A percentile compares a stretch with the other conserved stretches of the same genome.
Conservation (phyloP, 768 basidiomycete species). For the Mycena latifolia region DNA sequence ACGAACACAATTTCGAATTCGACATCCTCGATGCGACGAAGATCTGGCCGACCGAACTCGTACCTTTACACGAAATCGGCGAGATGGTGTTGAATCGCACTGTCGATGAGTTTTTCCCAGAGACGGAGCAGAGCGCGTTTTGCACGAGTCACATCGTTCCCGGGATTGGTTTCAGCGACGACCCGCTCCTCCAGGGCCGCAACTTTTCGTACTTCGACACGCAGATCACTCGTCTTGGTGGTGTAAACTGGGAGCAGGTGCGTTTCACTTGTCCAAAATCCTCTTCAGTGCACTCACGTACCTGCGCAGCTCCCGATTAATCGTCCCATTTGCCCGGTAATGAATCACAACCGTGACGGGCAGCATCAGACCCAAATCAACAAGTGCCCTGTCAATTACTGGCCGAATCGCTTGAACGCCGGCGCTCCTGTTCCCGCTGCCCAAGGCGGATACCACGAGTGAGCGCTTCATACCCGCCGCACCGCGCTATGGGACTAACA, state of each 20-base stretch:
- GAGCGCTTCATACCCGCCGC: no score
- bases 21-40: constrained; percentile 92
- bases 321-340: constrained; percentile 79
- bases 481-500: no score
- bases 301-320: constrained; percentile 78
- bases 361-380: constrained; percentile 67
- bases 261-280: no score
- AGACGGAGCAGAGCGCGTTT: constrained; percentile 92
- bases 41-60: constrained; percentile 85
- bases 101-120: constrained; percentile 85
- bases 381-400: constrained; percentile 78
- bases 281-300: no score
- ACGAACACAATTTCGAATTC: constrained; percentile 88
- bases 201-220: constrained; percentile 70
- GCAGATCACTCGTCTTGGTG: constrained; percentile 82
- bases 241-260: constrained; percentile 72
- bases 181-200: constrained; percentile 85
- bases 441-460: neutral
- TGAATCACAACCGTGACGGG: constrained; percentile 79
- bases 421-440: constrained; percentile 59
- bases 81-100: constrained; percentile 74
- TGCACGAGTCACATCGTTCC: constrained; percentile 82
- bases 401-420: constrained; percentile 78
- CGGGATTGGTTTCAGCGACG: constrained; percentile 79
- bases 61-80: constrained; percentile 84